Percentiles rank a stretch among this genome's conserved stretches.
phyloP scores from a whole-genome alignment of 805 yeast genomes.

The Kuraishia borneana region DNA sequence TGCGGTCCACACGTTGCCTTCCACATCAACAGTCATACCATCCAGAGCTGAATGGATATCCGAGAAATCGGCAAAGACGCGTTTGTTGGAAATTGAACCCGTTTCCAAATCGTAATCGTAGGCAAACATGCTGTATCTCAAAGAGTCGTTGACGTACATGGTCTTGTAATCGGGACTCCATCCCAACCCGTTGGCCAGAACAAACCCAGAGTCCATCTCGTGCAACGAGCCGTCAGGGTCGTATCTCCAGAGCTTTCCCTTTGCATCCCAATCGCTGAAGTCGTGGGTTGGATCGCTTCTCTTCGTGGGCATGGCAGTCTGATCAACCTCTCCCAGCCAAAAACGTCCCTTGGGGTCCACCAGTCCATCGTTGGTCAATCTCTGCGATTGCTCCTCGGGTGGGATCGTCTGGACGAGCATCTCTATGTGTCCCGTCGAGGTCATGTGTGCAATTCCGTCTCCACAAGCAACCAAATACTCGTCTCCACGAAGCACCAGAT shows the following conservation, averaged over 20 bases:
- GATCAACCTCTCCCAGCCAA: too few species aligned
- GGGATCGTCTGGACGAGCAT: too few species aligned
- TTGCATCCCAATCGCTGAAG: too few species aligned
- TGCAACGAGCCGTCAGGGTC: constrained; percentile 19
- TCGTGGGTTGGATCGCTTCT: too few species aligned
- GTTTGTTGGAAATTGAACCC: constrained; percentile 6
- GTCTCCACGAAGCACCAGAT: constrained; percentile 17
- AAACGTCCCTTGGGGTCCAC: too few species aligned
- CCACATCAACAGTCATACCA: constrained; percentile 9
- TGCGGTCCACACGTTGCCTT: constrained; percentile 10
- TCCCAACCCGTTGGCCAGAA: constrained; percentile 15
- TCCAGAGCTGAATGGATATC: constrained; percentile 7
- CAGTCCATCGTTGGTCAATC: too few species aligned
- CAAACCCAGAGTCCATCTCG: constrained; percentile 16
- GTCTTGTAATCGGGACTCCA: constrained; percentile 9
- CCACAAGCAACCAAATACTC: too few species aligned
- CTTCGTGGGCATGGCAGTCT: too few species aligned
- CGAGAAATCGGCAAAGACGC: constrained; percentile 6
- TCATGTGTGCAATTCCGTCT: too few species aligned
- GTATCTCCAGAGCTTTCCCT: constrained; percentile 22
- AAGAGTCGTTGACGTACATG: constrained; percentile 10
- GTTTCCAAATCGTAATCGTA: constrained; percentile 8
- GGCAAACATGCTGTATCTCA: constrained; percentile 5
- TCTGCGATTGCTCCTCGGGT: too few species aligned
- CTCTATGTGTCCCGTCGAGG: too few species aligned